Evolutionary conservation across 441 rosid genomes (phyloP), one percentile per base, ranked within the genome.

Genomic region (Pelargonium cotyledonis): DNA sequence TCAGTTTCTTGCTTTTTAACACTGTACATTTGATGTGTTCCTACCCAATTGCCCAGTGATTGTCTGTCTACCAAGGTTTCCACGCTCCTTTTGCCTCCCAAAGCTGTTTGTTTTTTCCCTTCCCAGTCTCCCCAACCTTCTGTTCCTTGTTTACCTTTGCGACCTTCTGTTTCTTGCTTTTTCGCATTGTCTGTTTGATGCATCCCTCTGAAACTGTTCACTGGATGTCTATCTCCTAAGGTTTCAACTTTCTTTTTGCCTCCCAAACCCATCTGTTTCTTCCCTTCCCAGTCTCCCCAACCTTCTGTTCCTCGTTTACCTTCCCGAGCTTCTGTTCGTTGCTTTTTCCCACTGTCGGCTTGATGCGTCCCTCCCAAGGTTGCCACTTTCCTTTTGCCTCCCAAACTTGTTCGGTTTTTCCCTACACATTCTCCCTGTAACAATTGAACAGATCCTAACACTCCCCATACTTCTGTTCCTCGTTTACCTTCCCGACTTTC

Each of bases 91-190:
- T 10, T 40, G n/a, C 38, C 43, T 2, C 67, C 47, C 0, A 6
- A 49, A 14, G 4, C 21, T 8, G 8, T 41, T 41, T 15, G 53
- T 29, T 31, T 62, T 46, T 21, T 68, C 40, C 38, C 44, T 7
- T 1, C 70, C 18, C 40, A 41, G 67, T 23, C 66, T 15, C 49
- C 73, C 46, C 68, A 63, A 35, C 66, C 66, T 31, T 31, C 38
- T 31, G 38, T 41, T 6, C n/a, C n/a, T n/a, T n/a, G n/a, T n/a
- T n/a, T n/a, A n/a, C n/a, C n/a, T n/a, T n/a, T n/a, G n/a, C n/a
- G n/a, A n/a, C n/a, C n/a, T n/a, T n/a, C n/a, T n/a, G n/a, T n/a
- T n/a, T 6, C 47, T 11, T 38, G 70, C 10, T 44, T 18, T 16
- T 41, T 51, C 4, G 29, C 11, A 6, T 53, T 18, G 53, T 73